Conservation (phyloP, 192 early-diverging fungal genomes). For the Entomortierella parvispora region DNA sequence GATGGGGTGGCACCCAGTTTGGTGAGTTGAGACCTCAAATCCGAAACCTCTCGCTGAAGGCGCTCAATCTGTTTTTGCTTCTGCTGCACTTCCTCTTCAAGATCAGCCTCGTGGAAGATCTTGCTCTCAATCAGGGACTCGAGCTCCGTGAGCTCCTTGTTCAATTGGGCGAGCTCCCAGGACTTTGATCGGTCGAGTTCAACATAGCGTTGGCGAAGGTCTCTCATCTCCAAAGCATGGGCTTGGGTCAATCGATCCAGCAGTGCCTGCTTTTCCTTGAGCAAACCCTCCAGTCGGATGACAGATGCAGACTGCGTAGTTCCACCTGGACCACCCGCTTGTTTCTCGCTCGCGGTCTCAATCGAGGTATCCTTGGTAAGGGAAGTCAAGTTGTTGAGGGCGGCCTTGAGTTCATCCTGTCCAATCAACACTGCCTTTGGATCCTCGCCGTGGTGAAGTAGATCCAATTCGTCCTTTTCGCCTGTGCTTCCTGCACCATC, state of each 20-base stretch:
- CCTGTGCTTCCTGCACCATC: conserved; percentile 9
- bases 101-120: conserved; percentile 77
- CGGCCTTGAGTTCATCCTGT: conserved; percentile 46
- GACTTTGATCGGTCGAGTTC: conserved; percentile 71
- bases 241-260: conserved; percentile 55
- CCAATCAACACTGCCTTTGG: conserved; percentile 57
- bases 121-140: conserved; percentile 80
- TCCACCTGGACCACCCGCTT: not conserved
- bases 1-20: conserved; percentile 8
- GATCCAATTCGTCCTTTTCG: conserved; percentile 27
- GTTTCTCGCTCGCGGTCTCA: conserved; percentile 9
- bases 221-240: conserved; percentile 63
- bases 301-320: conserved; percentile 35
- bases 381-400: conserved; percentile 43
- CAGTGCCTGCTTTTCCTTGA: conserved; percentile 57
- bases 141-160: conserved; percentile 72
- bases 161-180: conserved; percentile 64
- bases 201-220: conserved; percentile 58
- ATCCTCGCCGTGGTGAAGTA: conserved; percentile 8
- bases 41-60: conserved; percentile 58
- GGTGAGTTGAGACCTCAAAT: conserved; percentile 61
- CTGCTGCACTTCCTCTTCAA: conserved; percentile 65
- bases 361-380: conserved; percentile 38
- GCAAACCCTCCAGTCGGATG: conserved; percentile 43
- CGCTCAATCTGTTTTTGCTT: conserved; percentile 56